Base-by-base conservation (phyloP, 208 protist species). In the Trypanosoma boissoni region DNA sequence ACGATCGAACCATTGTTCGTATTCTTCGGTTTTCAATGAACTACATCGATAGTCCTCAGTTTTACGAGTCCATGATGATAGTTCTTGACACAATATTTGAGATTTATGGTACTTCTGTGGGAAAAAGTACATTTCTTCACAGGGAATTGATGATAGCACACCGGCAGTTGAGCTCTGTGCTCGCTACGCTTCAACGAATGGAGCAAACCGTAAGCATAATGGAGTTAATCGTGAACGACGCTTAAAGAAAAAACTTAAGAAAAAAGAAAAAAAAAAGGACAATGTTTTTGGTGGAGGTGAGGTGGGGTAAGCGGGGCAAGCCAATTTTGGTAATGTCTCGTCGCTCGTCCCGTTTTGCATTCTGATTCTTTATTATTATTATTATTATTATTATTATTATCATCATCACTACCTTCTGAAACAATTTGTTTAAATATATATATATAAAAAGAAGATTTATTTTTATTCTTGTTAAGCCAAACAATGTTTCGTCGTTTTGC, bases 41-140 rank as follows among this genome's bases (percentile, higher is more conserved):
- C 29, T 78, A 82, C 59, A 70, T 91, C 28, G 84, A 91, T 50
- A 77, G 70, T 51, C 82, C 88, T 12, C 83, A 88, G 44, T 91
- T 92, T 41, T 83, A 62, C 48, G 72, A 86, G 55, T 82, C 80
- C 7, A 87, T 92, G 80, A 57, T 90, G 21, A 71, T 73, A 1
- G 83, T 89, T 3, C 63, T 92, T 37, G 88, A 95, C 51, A 74
- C 64, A 3, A 80, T 95, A 20, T 89, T 90, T 50, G 78, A 86
- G 31, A 92, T 95, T 48, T 95, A 95, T 49, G 76, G 77, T 26
- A 48, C 79, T 1, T 60, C 14, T 28, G 83, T 80, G 2, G 73
- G 74, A 16, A 78, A 74, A 44, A 91, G 79, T 45, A 61, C 41
- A n/a, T 92, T 89, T 64, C 80, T 95, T 42, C 82, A 88, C 45